Evolutionary conservation across 352 stramenopile genomes (phyloP).

Genomic region (Phytophthora meadii): DNA sequence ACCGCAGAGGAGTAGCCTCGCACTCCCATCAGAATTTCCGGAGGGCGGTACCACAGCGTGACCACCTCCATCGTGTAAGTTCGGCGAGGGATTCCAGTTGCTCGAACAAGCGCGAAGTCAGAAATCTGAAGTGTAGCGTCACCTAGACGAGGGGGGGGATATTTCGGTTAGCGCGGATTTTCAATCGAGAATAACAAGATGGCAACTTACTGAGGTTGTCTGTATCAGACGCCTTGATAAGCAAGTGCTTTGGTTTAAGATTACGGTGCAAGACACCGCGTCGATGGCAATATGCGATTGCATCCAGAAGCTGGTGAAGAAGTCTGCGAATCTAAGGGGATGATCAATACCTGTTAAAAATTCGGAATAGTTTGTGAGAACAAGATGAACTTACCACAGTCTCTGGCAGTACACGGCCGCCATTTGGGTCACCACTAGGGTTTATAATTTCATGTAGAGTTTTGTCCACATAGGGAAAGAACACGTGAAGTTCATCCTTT

Average conservation of each 20-base stretch:
- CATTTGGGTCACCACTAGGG: conserved; percentile 82
- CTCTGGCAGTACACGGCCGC: conserved; percentile 77
- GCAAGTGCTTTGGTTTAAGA: conserved; percentile 90
- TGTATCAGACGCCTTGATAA: conserved; percentile 79
- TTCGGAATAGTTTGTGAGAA: background rate
- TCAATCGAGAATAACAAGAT: too few relatives aligned
- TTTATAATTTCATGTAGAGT: conserved; percentile 93
- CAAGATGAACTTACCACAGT: conserved; percentile 57
- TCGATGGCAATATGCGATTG: conserved; percentile 89
- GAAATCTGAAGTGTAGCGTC: conserved; percentile 84
- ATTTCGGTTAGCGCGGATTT: background rate
- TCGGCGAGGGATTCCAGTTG: conserved; percentile 84
- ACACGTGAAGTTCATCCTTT: conserved; percentile 89
- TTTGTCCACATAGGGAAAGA: conserved; percentile 92
- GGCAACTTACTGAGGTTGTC: conserved; percentile 59
- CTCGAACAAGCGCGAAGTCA: conserved; percentile 90
- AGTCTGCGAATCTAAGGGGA: conserved; percentile 67
- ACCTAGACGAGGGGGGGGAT: conserved; percentile 28
- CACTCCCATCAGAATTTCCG: conserved; percentile 91
- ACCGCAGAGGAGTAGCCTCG: conserved; percentile 86
- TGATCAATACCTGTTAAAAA: conserved; percentile 9
- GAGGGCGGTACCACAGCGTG: conserved; percentile 91
- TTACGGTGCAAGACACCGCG: conserved; percentile 91
- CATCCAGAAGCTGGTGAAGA: conserved; percentile 89
- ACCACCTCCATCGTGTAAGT: conserved; percentile 93